phyloP scores from a whole-genome alignment of 768 basidiomycete species.

The Naganishia vaughanmartiniae region DNA sequence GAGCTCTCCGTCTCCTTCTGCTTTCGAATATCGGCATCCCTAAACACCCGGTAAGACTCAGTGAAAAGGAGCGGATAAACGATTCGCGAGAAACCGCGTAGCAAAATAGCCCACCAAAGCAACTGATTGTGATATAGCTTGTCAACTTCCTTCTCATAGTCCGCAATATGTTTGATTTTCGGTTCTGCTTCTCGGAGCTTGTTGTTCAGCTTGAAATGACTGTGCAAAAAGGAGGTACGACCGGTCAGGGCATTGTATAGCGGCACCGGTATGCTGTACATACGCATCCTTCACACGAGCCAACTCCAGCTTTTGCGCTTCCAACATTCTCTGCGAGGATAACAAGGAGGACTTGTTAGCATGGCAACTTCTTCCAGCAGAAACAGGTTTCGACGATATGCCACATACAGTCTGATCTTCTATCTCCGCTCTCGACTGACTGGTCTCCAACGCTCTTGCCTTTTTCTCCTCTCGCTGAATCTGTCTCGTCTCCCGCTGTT shows the following conservation, averaged over 20 bases:
- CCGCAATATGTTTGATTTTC: conserved; percentile 28
- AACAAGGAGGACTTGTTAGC: neutral
- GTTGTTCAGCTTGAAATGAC: conserved; percentile 30
- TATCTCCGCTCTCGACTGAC: conserved; percentile 22
- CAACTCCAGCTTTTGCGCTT: conserved; percentile 23
- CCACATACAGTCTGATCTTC: conserved; percentile 22
- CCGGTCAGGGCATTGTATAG: neutral
- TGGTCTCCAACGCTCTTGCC: conserved; percentile 13
- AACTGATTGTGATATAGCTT: conserved; percentile 26
- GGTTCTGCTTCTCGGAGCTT: conserved; percentile 26
- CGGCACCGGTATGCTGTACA: neutral
- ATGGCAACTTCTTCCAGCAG: neutral
- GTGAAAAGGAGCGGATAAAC: neutral
- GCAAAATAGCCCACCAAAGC: conserved; percentile 4
- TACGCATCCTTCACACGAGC: conserved; percentile 27
- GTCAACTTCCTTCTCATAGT: conserved; percentile 28
- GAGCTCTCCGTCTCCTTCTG: conserved; percentile 16
- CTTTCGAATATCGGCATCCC: conserved; percentile 25
- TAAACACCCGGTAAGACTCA: neutral
- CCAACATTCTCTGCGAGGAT: conserved; percentile 13
- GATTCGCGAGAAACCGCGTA: neutral
- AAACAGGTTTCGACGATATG: neutral
- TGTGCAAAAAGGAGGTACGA: neutral
- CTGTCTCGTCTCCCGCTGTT: conserved; percentile 24
- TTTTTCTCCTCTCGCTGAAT: conserved; percentile 17